phyloP scores from a whole-genome alignment of 2,329 filamentous ascomycete species.

The Ophiostoma australiae region DNA sequence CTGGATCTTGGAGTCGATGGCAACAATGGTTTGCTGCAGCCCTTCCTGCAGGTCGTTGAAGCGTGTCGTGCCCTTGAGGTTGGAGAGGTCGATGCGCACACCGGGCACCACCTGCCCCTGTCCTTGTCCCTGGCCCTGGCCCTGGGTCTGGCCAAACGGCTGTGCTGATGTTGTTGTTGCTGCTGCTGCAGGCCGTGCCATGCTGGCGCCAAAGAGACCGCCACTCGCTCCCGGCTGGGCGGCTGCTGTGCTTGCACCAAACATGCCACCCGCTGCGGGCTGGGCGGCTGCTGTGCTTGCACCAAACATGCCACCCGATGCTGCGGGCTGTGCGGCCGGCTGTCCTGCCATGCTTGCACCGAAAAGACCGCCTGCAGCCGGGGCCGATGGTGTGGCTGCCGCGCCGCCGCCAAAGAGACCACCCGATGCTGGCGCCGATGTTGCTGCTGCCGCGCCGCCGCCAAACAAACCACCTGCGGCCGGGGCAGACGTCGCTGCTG shows the following conservation, averaged over 20 bases:
- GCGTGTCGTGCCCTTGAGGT: slow-evolving; percentile 79
- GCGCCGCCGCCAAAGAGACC: slow-evolving; percentile 17
- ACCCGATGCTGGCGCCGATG: slow-evolving; percentile 10
- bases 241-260: slow-evolving; percentile 24
- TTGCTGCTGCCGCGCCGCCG: slow-evolving; percentile 30
- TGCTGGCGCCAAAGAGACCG: slow-evolving; percentile 20
- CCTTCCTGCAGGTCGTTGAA: slow-evolving; percentile 85
- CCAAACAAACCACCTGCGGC: slow-evolving; percentile 17
- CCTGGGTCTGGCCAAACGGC: slow-evolving; percentile 40
- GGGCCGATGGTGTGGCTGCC: slow-evolving; percentile 15
- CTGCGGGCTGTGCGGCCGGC: slow-evolving; percentile 27
- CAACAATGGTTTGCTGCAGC: slow-evolving; percentile 70
- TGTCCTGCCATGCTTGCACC: slow-evolving; percentile 27
- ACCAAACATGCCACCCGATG: slow-evolving; percentile 30
- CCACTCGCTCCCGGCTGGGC: slow-evolving; percentile 25
- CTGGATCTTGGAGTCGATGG: slow-evolving; percentile 74
- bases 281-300: slow-evolving; percentile 21
- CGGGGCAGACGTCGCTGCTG: slow-evolving; percentile 14
- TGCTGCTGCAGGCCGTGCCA: slow-evolving; percentile 25
- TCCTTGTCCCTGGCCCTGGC: too few relatives aligned
- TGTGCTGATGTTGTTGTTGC: slow-evolving; percentile 22
- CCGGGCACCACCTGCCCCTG: slow-evolving; percentile 52
- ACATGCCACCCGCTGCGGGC: slow-evolving; percentile 28
- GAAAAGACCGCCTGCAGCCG: slow-evolving; percentile 30
- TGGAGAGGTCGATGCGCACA: slow-evolving; percentile 71